phyloP scores from a whole-genome alignment of 2,329 filamentous ascomycete genomes.

The Aureobasidium sp. region DNA sequence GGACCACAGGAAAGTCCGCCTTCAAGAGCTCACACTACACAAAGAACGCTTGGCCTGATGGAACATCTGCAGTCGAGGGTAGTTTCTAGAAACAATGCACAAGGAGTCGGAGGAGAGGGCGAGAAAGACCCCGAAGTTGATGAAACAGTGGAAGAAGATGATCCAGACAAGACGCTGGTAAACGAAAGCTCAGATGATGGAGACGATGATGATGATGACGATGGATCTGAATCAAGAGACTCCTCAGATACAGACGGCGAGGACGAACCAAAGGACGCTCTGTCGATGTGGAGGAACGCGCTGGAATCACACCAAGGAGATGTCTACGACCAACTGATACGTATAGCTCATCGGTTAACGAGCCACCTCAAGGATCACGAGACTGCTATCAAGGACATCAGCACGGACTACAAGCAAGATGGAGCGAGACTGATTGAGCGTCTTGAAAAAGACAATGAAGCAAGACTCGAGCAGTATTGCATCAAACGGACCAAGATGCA shows the following conservation, averaged over 20 bases:
- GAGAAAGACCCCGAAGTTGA: neutral
- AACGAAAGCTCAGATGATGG: slow-evolving; percentile 10
- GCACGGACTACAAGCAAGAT: slow-evolving; percentile 39
- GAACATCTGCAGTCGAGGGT: neutral
- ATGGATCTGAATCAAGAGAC: neutral
- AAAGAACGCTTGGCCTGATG: neutral
- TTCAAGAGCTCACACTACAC: neutral
- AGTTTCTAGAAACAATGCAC: neutral
- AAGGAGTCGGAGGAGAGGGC: neutral
- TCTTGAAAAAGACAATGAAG: slow-evolving; percentile 35
- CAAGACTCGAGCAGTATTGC: slow-evolving; percentile 29
- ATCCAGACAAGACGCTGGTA: slow-evolving; percentile 25
- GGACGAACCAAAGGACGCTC: slow-evolving; percentile 24
- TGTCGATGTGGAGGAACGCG: slow-evolving; percentile 32
- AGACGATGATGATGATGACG: neutral
- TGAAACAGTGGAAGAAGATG: slow-evolving; percentile 15
- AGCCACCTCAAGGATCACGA: slow-evolving; percentile 43
- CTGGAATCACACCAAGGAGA: slow-evolving; percentile 35
- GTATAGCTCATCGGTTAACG: slow-evolving; percentile 37
- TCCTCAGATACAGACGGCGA: slow-evolving; percentile 21
- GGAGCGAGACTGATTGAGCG: slow-evolving; percentile 38
- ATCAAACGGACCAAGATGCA: slow-evolving; percentile 24
- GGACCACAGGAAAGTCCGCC: neutral
- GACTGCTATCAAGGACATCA: slow-evolving; percentile 36
- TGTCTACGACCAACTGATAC: slow-evolving; percentile 33